phyloP scores from a whole-genome alignment of 225 moss, liverwort and hornwort species.

The Physcomitrium patens region DNA sequence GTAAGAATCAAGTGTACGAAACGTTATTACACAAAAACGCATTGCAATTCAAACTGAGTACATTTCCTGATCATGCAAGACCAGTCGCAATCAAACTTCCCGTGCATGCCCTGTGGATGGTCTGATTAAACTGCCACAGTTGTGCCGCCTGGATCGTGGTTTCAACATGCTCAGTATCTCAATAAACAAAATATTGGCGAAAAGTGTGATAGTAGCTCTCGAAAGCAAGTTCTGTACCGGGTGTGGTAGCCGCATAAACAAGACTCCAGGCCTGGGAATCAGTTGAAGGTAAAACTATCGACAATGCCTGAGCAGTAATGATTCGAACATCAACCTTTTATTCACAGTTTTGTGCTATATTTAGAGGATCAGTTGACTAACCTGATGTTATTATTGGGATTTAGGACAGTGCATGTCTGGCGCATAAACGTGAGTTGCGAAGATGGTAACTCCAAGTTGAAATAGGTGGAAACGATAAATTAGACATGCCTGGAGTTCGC shows the following conservation, averaged over 20 bases:
- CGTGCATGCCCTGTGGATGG: no score
- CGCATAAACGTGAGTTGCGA: no score
- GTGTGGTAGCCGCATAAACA: not conserved
- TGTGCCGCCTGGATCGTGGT: not conserved
- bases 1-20: no score
- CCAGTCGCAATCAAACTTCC: no score
- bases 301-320: not conserved
- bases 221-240: not conserved
- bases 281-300: not conserved
- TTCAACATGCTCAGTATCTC: not conserved
- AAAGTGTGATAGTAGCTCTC: no score
- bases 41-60: no score
- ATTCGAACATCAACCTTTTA: not conserved
- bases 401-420: not conserved
- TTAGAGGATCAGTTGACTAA: not conserved
- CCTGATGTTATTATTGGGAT: not conserved
- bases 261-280: not conserved
- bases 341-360: not conserved
- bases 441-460: not conserved
- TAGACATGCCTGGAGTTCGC: no score
- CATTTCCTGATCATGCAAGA: no score
- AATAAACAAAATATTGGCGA: not conserved
- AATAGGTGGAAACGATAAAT: not conserved
- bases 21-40: no score
- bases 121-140: no score